Conservation (phyloP, 176 grass and related monocot genomes). For the Triticum dicoccoides region DNA sequence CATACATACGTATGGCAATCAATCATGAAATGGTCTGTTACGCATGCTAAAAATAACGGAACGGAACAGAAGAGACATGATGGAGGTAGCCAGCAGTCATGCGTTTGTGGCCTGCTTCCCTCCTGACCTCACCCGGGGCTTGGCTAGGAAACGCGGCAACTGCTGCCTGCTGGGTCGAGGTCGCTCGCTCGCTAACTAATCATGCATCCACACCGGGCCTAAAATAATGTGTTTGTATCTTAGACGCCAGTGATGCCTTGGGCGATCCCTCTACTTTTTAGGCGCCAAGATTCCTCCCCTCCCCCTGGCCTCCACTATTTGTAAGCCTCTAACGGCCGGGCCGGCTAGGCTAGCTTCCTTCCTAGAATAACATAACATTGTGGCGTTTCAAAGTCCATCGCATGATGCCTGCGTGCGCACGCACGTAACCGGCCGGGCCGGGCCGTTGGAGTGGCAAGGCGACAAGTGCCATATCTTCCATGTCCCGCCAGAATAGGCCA, state of each 20-base stretch:
- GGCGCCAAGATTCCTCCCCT: constrained; percentile 46
- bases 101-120: constrained; percentile 1
- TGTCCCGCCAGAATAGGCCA: constrained; percentile 32
- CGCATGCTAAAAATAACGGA: neutral
- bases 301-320: constrained; percentile 1
- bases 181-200: constrained; percentile 37
- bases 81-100: neutral
- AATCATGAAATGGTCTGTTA: neutral
- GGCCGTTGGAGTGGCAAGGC: constrained; percentile 30
- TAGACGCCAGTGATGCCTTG: constrained; percentile 51
- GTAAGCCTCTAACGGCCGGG: constrained; percentile 7
- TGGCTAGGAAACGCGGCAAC: constrained; percentile 37
- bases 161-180: constrained; percentile 1
- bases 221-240: constrained; percentile 56
- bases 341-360: constrained; percentile 24
- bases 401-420: neutral
- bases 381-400: constrained; percentile 24
- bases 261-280: constrained; percentile 40
- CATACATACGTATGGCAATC: neutral
- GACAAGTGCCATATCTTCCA: constrained; percentile 27
- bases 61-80: constrained; percentile 25
- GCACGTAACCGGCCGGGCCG: constrained; percentile 21
- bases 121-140: constrained; percentile 5
- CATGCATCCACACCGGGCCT: constrained; percentile 41
- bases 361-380: constrained; percentile 44